A percentile compares a stretch with the other conserved stretches of the same genome.
phyloP scores from a whole-genome alignment of 805 yeast species.

The Ogataea methanolica region DNA sequence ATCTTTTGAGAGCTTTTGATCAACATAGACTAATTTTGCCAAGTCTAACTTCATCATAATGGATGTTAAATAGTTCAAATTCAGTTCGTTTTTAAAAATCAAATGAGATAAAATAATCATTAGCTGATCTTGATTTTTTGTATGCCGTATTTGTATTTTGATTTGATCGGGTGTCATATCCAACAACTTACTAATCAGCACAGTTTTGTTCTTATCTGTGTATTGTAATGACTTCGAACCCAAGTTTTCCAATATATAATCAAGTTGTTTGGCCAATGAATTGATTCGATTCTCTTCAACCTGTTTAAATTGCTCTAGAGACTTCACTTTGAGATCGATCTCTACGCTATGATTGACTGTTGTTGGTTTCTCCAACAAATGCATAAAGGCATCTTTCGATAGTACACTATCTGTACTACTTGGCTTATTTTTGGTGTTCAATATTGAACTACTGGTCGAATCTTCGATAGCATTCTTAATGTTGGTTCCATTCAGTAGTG shows the following conservation, averaged over 20 bases:
- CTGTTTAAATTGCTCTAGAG: conserved; percentile 7
- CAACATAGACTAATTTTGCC: conserved; percentile 9
- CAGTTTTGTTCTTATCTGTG: not conserved
- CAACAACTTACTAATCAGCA: conserved; percentile 1
- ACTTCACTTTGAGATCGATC: conserved; percentile 8
- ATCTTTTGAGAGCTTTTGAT: conserved; percentile 6
- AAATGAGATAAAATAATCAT: conserved; percentile 19
- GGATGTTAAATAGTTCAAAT: conserved; percentile 8
- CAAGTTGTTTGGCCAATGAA: conserved; percentile 9
- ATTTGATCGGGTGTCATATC: not conserved
- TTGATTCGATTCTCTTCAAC: conserved; percentile 10
- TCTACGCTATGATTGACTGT: conserved; percentile 5
- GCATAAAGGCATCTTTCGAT: conserved; percentile 1
- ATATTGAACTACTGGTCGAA: too few species aligned
- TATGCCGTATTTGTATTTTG: not conserved
- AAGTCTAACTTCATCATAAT: conserved; percentile 18
- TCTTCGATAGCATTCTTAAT: not conserved
- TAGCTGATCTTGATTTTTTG: conserved; percentile 9
- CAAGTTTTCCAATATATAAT: conserved; percentile 14
- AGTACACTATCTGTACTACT: not conserved
- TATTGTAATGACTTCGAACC: conserved; percentile 2
- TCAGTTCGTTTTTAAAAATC: conserved; percentile 12
- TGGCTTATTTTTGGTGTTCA: not conserved
- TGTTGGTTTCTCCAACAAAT: conserved; percentile 9
- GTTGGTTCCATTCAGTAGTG: not conserved